These are phyloP conservation scores for Sporothrix dimorphospora DNA, from an alignment of 2,329 filamentous ascomycete species.

Conservation along the genomic window DNA sequence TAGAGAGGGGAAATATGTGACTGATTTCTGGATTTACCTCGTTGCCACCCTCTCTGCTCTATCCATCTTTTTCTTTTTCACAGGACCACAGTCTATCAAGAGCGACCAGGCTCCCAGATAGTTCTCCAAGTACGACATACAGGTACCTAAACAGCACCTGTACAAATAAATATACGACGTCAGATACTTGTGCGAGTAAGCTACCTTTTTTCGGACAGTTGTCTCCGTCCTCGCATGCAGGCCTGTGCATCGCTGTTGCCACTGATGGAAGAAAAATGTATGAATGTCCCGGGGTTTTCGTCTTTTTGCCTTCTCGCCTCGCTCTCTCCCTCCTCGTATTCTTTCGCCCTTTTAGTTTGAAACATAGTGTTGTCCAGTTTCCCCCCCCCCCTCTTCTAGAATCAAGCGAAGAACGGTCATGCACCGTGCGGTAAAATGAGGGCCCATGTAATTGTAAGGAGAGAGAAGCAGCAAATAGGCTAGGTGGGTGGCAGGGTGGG, in stretches of 20 bases:
- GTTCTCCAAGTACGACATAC: too few relatives aligned
- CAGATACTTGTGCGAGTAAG: neutral
- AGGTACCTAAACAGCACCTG: too few relatives aligned
- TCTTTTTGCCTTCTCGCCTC: neutral
- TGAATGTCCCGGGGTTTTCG: neutral
- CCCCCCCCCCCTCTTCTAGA: constrained; percentile 9
- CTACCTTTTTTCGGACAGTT: neutral
- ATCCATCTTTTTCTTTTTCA: neutral
- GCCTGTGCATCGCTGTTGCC: neutral
- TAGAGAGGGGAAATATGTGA: neutral
- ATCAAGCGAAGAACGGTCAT: neutral
- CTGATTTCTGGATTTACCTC: neutral
- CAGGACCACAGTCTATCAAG: neutral
- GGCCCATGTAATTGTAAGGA: neutral
- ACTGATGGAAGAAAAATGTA: neutral
- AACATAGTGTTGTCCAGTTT: constrained; percentile 6
- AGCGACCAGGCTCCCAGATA: too few relatives aligned
- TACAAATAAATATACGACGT: too few relatives aligned
- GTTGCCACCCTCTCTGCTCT: neutral
- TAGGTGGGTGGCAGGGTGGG: neutral
- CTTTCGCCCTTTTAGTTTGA: neutral
- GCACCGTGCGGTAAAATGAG: neutral
- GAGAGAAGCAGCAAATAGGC: neutral
- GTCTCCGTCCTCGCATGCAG: neutral
- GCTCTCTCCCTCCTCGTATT: neutral